Evolutionary conservation across 805 yeast genomes (phyloP), one percentile per base, ranked within the genome.

Genomic region (Cyberlindnera galapagoensis): DNA sequence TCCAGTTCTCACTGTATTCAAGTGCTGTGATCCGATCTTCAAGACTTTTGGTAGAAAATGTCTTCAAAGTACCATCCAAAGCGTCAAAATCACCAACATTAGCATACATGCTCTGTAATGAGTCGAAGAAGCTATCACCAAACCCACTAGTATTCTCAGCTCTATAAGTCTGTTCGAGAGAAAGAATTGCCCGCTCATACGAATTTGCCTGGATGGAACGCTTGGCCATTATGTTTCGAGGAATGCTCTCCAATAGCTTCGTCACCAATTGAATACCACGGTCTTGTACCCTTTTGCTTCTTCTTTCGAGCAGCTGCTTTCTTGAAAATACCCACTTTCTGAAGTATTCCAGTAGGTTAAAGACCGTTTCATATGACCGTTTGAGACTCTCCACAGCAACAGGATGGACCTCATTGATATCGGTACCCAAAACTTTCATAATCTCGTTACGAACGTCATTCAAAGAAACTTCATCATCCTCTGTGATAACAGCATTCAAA

Each of bases 41-140:
- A 26, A 86, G 59, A 42, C 76, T 74, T 24, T 75, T 72, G 0
- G 80, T 70, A 1, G 94, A 76, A 44, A 84, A 80, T 38, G 69
- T 69, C 38, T 83, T 76, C 35, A 88, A 60, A 5, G 85, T 75
- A 15, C 98, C 99, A 51, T 83, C 88, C 20, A 92, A 64, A 0
- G 95, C 78, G 60, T 92, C 99, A 22, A 79, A 69, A 49, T 94
- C 98, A 46, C 86, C 90, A 30, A 92, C 74, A 36, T 75, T 80
- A 7, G 95, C 80, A 54, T 92, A 92, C 63, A 88, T 82, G 18
- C 70, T 68, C 46, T 85, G 86, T n/a, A 92, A 56, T 5, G 76
- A 66, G 1, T 62, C 52, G 15, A 65, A 67, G 47, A 60, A 62
- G 40, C 49, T 28, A 11, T 63, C 57, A 45, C 57, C 54, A 32